Evolutionary conservation across 2,329 filamentous ascomycete genomes (phyloP).

Genomic region (Coniochaeta hoffmannii): DNA sequence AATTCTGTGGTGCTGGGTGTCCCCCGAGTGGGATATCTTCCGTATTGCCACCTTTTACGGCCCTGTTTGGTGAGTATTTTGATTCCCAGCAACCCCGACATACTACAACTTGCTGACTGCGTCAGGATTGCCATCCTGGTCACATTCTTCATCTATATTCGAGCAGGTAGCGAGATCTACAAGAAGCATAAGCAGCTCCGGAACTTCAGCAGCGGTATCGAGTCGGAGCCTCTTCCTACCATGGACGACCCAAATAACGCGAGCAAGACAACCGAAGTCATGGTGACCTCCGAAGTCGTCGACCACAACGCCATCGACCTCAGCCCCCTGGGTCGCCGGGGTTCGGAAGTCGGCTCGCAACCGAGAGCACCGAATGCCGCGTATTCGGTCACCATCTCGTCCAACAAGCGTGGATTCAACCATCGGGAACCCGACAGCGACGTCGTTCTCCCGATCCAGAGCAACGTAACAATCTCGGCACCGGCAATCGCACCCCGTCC

Average conservation of each 20-base stretch:
- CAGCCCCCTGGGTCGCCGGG: conserved; percentile 21
- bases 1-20: conserved; percentile 76
- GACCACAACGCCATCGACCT: conserved; percentile 24
- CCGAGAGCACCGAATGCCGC: conserved; percentile 16
- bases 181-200: conserved; percentile 56
- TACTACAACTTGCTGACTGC: neutral
- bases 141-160: conserved; percentile 59
- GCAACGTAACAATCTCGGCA: conserved; percentile 11
- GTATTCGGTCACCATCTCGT: conserved; percentile 46
- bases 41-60: conserved; percentile 70
- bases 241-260: conserved; percentile 39
- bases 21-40: conserved; percentile 58
- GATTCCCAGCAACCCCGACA: neutral
- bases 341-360: conserved; percentile 7
- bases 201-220: conserved; percentile 41
- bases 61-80: conserved; percentile 52
- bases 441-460: conserved; percentile 19
- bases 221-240: conserved; percentile 28
- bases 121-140: conserved; percentile 50
- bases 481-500: conserved; percentile 9
- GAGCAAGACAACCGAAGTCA: conserved; percentile 56
- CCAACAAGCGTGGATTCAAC: conserved; percentile 18
- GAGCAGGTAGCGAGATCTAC: conserved; percentile 61
- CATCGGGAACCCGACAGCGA: conserved; percentile 17
- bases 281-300: conserved; percentile 46